Evolutionary conservation across 352 stramenopile genomes (phyloP).

Genomic region (Thraustochytrium aureum): DNA sequence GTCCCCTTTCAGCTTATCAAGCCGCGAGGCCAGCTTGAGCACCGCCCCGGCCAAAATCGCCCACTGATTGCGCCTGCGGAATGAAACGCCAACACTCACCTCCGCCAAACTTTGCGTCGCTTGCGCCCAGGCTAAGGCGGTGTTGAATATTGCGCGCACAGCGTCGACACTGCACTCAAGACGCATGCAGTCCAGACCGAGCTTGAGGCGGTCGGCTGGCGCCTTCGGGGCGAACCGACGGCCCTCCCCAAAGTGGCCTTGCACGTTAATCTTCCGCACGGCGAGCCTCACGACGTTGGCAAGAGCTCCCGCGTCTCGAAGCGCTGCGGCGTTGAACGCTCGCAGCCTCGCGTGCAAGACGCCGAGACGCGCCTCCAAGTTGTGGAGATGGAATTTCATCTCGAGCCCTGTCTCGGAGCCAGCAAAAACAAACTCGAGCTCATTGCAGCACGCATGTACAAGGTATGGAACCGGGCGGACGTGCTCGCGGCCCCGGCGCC

Average conservation of each 20-base stretch:
- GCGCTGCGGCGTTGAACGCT: no score
- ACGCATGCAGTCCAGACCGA: conserved; percentile 5
- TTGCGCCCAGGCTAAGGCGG: conserved; percentile 6
- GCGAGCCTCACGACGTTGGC: no score
- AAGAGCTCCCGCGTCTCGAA: no score
- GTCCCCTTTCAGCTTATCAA: conserved; percentile 3
- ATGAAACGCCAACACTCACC: conserved; percentile 8
- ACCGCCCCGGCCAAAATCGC: conserved; percentile 33
- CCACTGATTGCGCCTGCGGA: conserved; percentile 38
- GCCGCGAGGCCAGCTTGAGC: conserved; percentile 18
- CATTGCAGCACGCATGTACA: conserved; percentile 8
- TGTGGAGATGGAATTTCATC: not conserved
- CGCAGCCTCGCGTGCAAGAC: not conserved
- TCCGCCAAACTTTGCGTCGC: conserved; percentile 10
- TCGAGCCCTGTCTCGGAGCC: not conserved
- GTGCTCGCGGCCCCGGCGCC: not conserved
- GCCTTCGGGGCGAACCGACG: not conserved
- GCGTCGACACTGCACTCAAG: conserved; percentile 8
- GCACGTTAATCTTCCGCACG: no score
- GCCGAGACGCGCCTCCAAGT: conserved; percentile 21
- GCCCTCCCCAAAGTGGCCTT: no score
- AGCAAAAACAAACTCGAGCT: not conserved
- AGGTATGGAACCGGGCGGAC: conserved; percentile 4
- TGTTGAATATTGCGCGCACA: conserved; percentile 38
- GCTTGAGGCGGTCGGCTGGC: not conserved